phyloP scores from a whole-genome alignment of 257 asterid genomes.

The Capsicum rhomboideum region DNA sequence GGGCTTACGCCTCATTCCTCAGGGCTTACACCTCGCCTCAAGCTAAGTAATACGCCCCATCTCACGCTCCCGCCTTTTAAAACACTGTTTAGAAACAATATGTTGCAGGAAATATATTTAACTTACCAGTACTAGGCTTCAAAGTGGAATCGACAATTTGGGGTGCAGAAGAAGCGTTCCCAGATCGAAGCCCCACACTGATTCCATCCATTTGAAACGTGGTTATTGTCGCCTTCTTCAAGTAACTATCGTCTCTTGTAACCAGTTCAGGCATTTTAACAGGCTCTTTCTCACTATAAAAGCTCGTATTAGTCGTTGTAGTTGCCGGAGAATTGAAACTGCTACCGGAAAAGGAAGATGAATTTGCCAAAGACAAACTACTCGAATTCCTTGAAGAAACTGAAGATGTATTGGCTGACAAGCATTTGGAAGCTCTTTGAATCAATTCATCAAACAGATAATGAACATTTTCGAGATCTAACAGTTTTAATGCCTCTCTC shows the following conservation, averaged over 20 bases:
- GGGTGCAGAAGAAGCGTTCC: slow-evolving; percentile 26
- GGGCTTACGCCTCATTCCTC: too few species aligned
- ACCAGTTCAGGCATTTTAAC: slow-evolving; percentile 33
- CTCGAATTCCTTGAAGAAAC: slow-evolving; percentile 1
- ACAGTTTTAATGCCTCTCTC: not conserved
- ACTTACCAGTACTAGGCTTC: slow-evolving; percentile 51
- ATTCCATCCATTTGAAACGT: slow-evolving; percentile 34
- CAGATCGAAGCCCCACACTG: slow-evolving; percentile 24
- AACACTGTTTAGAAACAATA: not conserved
- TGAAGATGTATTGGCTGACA: not conserved
- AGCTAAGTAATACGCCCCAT: too few species aligned
- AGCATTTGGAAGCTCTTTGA: slow-evolving; percentile 9
- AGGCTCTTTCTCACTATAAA: slow-evolving; percentile 39
- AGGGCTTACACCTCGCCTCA: too few species aligned
- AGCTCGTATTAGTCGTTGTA: slow-evolving; percentile 10
- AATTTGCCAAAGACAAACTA: slow-evolving; percentile 13
- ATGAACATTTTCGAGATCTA: slow-evolving; percentile 7
- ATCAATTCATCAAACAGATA: slow-evolving; percentile 3
- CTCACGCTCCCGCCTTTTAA: too few species aligned
- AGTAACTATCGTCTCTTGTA: slow-evolving; percentile 55
- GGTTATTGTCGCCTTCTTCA: slow-evolving; percentile 48
- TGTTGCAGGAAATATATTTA: not conserved
- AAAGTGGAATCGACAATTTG: slow-evolving; percentile 61
- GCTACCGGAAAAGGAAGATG: slow-evolving; percentile 30
- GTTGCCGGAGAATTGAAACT: slow-evolving; percentile 35